Conservation (phyloP, 176 grass and related monocot species). For the Hordeum marinum region DNA sequence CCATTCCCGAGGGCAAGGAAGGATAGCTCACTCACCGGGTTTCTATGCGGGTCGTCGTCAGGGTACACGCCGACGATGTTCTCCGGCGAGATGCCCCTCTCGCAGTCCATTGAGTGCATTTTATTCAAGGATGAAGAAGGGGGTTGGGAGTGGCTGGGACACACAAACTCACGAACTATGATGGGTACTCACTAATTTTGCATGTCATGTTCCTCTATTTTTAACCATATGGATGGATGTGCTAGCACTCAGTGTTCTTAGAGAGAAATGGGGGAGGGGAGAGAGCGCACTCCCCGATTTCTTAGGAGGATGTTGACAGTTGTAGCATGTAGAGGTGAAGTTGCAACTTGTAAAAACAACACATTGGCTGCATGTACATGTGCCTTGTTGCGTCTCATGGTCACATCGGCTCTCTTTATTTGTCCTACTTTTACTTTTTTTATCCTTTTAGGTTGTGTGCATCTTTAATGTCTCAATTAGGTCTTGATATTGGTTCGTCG, state of each 20-base stretch:
- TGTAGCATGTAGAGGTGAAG: not conserved
- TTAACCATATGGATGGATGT: not conserved
- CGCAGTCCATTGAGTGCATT: constrained; percentile 24
- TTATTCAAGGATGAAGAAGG: constrained; percentile 3
- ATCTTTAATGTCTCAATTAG: too few relatives aligned
- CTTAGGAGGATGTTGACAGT: constrained; percentile 13
- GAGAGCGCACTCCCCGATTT: not conserved
- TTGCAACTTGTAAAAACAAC: not conserved
- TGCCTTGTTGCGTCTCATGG: too few relatives aligned
- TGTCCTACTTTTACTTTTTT: too few relatives aligned
- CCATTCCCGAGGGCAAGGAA: not conserved
- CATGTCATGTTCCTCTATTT: not conserved
- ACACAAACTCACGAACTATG: not conserved
- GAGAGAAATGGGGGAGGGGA: not conserved
- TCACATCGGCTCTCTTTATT: too few relatives aligned
- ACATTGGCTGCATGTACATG: not conserved
- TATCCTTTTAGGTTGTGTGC: too few relatives aligned
- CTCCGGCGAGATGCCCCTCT: constrained; percentile 8
- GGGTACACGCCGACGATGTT: not conserved
- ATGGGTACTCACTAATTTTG: not conserved
- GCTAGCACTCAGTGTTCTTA: not conserved
- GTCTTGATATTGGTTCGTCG: too few relatives aligned
- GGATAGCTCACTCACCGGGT: constrained; percentile 16
- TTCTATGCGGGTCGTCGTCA: not conserved
- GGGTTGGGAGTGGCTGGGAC: not conserved